phyloP scores from a whole-genome alignment of 1,139 yeast species.

The Nakaseomyces kungkrabaensis region DNA sequence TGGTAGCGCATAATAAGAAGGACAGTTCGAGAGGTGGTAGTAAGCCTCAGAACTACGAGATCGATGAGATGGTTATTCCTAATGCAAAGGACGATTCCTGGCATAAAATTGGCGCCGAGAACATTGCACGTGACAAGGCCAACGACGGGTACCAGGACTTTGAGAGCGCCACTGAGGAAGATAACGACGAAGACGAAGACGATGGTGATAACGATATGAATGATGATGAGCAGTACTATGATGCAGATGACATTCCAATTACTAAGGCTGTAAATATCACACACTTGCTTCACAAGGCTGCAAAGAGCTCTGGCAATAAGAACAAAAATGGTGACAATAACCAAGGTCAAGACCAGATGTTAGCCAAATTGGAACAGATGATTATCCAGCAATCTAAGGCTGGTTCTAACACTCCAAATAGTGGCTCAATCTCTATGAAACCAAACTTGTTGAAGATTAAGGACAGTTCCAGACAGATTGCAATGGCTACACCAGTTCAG shows the following conservation, averaged over 20 bases:
- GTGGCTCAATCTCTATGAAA: background rate
- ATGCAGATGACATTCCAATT: constrained; percentile 21
- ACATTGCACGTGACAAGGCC: background rate
- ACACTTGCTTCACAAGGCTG: constrained; percentile 24
- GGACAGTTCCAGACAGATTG: constrained; percentile 21
- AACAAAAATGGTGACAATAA: constrained; percentile 6
- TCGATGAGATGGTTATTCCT: constrained; percentile 67
- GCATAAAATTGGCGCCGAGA: constrained; percentile 32
- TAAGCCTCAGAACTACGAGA: constrained; percentile 40
- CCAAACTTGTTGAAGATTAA: constrained; percentile 2
- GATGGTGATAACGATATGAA: constrained; percentile 8
- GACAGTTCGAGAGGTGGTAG: constrained; percentile 23
- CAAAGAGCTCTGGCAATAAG: constrained; percentile 7
- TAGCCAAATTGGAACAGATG: constrained; percentile 18
- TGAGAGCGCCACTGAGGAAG: constrained; percentile 3
- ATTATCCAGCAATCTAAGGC: constrained; percentile 12
- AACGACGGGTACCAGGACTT: constrained; percentile 1
- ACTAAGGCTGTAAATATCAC: constrained; percentile 30
- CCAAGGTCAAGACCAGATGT: constrained; percentile 11
- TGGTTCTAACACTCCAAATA: constrained; percentile 6
- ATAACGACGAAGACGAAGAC: constrained; percentile 6
- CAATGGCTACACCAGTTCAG: constrained; percentile 73
- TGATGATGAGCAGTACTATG: constrained; percentile 8
- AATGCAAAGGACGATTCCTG: constrained; percentile 43
- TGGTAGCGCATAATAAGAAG: constrained; percentile 66